Percentiles rank a stretch among this genome's conserved stretches.
Conservation (phyloP, 2,329 filamentous ascomycete species). For the Ceratocystis lukuohia region DNA sequence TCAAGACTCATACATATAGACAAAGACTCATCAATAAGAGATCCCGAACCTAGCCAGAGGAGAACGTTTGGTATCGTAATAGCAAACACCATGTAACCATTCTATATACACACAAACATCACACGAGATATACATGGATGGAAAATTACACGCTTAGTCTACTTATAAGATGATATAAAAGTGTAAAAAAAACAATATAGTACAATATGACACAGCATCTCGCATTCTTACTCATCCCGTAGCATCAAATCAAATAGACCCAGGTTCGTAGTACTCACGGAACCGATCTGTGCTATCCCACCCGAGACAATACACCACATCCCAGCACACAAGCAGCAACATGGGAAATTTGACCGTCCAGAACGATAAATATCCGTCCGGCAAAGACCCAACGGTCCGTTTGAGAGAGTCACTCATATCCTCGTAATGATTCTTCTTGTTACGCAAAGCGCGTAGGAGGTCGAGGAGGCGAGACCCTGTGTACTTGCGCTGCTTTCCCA, state of each 20-base stretch:
- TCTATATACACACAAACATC: no score
- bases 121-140: neutral
- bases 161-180: neutral
- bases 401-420: slow-evolving; percentile 78
- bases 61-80: no score
- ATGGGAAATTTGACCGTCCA: slow-evolving; percentile 71
- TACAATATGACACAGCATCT: neutral
- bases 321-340: slow-evolving; percentile 65
- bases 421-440: slow-evolving; percentile 97
- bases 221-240: neutral
- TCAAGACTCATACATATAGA: no score
- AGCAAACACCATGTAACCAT: no score
- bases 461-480: slow-evolving; percentile 73
- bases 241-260: slow-evolving; percentile 19
- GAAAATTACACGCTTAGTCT: neutral
- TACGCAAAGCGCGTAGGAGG: slow-evolving; percentile 73
- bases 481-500: slow-evolving; percentile 93
- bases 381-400: slow-evolving; percentile 53
- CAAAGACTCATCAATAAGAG: no score
- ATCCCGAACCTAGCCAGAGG: no score
- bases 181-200: neutral
- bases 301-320: slow-evolving; percentile 52
- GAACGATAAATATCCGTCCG: slow-evolving; percentile 70
- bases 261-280: slow-evolving; percentile 53
- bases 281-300: slow-evolving; percentile 55